These are phyloP conservation scores for Bipolaris zeicola DNA, from an alignment of 2,329 filamentous ascomycete genomes.

Conservation along the genomic window DNA sequence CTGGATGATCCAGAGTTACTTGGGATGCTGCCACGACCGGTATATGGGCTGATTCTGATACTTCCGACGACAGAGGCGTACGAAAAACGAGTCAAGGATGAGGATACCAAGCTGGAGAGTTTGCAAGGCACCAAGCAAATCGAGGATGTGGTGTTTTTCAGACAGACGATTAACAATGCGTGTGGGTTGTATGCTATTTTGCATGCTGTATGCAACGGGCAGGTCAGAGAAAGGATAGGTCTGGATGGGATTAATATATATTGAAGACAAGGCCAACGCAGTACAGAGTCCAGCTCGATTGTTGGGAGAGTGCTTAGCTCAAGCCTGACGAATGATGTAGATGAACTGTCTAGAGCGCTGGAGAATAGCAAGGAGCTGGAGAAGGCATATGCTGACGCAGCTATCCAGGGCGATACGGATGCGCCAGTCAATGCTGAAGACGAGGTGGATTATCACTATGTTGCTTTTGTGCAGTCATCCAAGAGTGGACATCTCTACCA, in stretches of 20 bases:
- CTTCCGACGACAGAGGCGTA: conserved; percentile 83
- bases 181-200: conserved; percentile 89
- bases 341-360: conserved; percentile 25
- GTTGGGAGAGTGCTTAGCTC: conserved; percentile 20
- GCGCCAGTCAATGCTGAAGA: conserved; percentile 37
- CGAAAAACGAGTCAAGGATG: conserved; percentile 72
- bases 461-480: conserved; percentile 40
- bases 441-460: conserved; percentile 45
- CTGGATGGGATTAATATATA: conserved; percentile 21
- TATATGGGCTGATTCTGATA: conserved; percentile 85
- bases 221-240: conserved; percentile 67
- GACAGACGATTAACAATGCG: conserved; percentile 91
- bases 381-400: conserved; percentile 31
- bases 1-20: conserved; percentile 82
- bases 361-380: conserved; percentile 34
- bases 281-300: conserved; percentile 17
- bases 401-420: conserved; percentile 33
- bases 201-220: conserved; percentile 81
- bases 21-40: conserved; percentile 81
- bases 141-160: conserved; percentile 86
- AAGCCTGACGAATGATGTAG: conserved; percentile 12
- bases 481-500: conserved; percentile 33
- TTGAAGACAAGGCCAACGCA: neutral
- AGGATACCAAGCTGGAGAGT: conserved; percentile 66
- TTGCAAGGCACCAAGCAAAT: conserved; percentile 67